Conservation (phyloP, 768 basidiomycete species). For the Phylloporus rhodoxanthus region DNA sequence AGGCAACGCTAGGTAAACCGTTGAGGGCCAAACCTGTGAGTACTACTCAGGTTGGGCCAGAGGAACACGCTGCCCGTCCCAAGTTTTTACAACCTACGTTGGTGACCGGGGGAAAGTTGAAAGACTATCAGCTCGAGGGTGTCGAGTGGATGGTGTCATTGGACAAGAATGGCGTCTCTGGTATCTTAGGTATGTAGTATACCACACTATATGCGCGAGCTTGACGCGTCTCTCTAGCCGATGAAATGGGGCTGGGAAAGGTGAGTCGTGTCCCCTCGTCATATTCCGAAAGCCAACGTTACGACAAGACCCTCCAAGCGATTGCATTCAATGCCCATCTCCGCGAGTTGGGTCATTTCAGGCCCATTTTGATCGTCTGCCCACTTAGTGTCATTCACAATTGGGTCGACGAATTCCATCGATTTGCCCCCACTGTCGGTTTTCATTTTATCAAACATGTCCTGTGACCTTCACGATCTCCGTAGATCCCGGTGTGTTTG, state of each 20-base stretch:
- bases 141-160: conserved; percentile 92
- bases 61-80: conserved; percentile 8
- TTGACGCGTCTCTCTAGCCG: conserved; percentile 44
- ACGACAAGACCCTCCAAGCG: conserved; percentile 77
- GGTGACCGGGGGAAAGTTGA: conserved; percentile 80
- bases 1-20: conserved; percentile 12
- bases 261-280: conserved; percentile 29
- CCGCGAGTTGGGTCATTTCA: conserved; percentile 60
- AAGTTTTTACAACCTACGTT: conserved; percentile 68
- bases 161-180: conserved; percentile 79
- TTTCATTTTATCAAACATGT: neutral
- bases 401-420: conserved; percentile 79
- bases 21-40: neutral
- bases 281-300: neutral
- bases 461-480: neutral
- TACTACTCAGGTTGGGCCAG: neutral
- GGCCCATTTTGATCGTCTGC: conserved; percentile 84
- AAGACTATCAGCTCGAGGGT: conserved; percentile 89
- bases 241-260: conserved; percentile 94
- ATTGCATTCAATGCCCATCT: conserved; percentile 93
- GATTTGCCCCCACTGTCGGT: conserved; percentile 75
- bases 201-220: conserved; percentile 8
- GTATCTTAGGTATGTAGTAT: conserved; percentile 56
- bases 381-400: conserved; percentile 92
- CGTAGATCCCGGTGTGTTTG: conserved; percentile 77